A percentile compares a stretch with the other conserved stretches of the same genome.
These are phyloP conservation scores for Colletotrichum tropicale DNA, from an alignment of 2,329 filamentous ascomycete genomes.

Conservation along the genomic window DNA sequence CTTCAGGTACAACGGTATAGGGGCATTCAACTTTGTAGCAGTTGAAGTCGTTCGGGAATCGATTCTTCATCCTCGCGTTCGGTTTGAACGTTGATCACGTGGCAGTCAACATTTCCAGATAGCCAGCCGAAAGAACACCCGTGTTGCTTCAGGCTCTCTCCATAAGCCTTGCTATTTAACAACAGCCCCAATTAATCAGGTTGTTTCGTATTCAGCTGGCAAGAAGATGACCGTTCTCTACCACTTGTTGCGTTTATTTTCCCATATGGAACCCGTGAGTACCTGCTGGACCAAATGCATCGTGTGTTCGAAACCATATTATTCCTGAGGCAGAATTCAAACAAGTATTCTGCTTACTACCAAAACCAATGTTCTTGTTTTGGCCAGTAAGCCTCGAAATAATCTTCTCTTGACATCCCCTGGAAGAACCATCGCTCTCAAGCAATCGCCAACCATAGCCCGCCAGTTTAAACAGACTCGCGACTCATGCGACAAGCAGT, in stretches of 20 bases:
- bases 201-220: neutral
- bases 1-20: neutral
- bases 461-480: accelerated
- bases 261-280: accelerated
- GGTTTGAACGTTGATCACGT: neutral
- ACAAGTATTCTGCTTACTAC: neutral
- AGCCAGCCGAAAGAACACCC: neutral
- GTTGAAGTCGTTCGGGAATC: neutral
- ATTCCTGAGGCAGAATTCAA: neutral
- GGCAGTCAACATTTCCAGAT: neutral
- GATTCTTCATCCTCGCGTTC: neutral
- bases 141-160: neutral
- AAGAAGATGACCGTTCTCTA: accelerated
- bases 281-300: accelerated
- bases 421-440: neutral
- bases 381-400: neutral
- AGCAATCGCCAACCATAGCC: neutral
- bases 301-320: neutral
- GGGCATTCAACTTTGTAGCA: neutral
- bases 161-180: neutral
- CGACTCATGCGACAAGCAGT: neutral
- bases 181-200: neutral
- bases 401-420: neutral
- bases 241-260: neutral
- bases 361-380: accelerated